These are phyloP conservation scores for Carallia brachiata DNA, from an alignment of 345 rosid genomes.

Conservation along the genomic window DNA sequence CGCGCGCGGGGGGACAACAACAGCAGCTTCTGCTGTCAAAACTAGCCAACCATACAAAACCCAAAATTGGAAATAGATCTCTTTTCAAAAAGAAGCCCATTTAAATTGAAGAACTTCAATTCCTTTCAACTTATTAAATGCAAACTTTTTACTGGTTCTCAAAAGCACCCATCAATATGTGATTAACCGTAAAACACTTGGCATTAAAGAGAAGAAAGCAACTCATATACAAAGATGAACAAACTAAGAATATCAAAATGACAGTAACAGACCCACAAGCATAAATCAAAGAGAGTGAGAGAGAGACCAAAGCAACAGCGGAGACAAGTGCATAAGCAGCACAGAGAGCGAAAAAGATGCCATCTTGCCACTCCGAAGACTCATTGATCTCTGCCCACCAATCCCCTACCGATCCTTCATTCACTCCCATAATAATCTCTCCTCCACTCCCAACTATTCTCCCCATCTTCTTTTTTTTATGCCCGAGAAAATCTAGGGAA, in stretches of 20 bases:
- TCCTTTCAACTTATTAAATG: neutral
- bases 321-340: conserved; percentile 94
- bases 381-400: conserved; percentile 96
- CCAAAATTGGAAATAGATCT: too few species aligned
- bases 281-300: neutral
- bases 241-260: neutral
- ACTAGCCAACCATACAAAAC: too few species aligned
- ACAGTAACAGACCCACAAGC: too few species aligned
- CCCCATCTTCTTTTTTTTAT: neutral
- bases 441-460: neutral
- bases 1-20: too few species aligned
- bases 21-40: too few species aligned
- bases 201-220: neutral
- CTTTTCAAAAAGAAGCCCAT: too few species aligned
- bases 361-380: conserved; percentile 88
- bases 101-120: neutral
- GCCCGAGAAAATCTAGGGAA: neutral
- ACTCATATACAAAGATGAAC: neutral
- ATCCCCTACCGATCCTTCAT: conserved; percentile 13
- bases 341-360: conserved; percentile 82
- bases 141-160: neutral
- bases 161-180: neutral
- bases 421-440: conserved; percentile 2
- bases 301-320: conserved; percentile 63
- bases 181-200: neutral